Conservation (phyloP, 352 stramenopile species). For the Peronospora destructor region DNA sequence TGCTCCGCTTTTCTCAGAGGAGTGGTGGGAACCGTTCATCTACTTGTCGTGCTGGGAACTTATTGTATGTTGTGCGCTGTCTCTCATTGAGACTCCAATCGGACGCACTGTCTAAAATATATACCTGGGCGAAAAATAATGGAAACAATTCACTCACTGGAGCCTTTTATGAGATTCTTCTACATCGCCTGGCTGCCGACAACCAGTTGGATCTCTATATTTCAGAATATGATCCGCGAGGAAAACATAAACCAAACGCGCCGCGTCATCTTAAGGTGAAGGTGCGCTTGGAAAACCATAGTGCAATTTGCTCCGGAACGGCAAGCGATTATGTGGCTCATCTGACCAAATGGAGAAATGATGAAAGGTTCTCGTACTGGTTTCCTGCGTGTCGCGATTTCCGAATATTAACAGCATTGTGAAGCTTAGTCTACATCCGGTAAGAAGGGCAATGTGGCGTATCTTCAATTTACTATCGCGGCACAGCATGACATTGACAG, state of each 20-base stretch:
- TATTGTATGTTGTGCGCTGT: constrained; percentile 11
- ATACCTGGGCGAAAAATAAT: constrained; percentile 1
- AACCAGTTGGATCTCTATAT: constrained; percentile 10
- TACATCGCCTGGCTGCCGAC: constrained; percentile 8
- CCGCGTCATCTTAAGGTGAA: too few species aligned
- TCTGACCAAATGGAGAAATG: too few species aligned
- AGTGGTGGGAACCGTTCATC: too few species aligned
- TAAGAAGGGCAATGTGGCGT: constrained; percentile 6
- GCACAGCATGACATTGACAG: constrained; percentile 7
- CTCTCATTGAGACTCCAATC: constrained; percentile 4
- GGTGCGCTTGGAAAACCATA: too few species aligned
- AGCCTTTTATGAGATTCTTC: constrained; percentile 12
- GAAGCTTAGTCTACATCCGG: too few species aligned
- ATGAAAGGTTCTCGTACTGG: neutral
- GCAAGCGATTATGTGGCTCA: too few species aligned
- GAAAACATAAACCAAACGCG: neutral
- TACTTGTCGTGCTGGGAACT: neutral
- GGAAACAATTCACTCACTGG: constrained; percentile 10
- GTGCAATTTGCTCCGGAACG: too few species aligned
- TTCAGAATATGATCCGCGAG: constrained; percentile 8
- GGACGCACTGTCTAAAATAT: constrained; percentile 1
- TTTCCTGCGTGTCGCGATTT: too few species aligned
- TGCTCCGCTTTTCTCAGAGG: too few species aligned
- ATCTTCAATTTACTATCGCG: constrained; percentile 9
- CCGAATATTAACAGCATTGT: too few species aligned